Percentiles rank a stretch among this genome's conserved stretches.
Evolutionary conservation across 2,329 filamentous ascomycete genomes (phyloP).

Genomic region (Cercospora sojina): DNA sequence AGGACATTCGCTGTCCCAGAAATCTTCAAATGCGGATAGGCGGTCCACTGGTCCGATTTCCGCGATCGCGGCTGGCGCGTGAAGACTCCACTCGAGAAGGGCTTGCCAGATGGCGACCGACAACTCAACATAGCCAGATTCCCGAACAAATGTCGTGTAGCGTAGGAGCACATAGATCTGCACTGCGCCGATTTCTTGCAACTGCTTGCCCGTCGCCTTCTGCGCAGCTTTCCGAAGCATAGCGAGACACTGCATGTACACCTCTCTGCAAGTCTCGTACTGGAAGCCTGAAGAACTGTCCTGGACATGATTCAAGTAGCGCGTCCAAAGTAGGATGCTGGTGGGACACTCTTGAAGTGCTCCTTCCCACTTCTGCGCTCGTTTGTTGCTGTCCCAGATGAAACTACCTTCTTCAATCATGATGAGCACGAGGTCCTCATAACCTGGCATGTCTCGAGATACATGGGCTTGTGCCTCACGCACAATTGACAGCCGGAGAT

Average conservation of each 20-base stretch:
- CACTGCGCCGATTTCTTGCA: conserved; percentile 40
- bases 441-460: conserved; percentile 44
- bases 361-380: conserved; percentile 65
- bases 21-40: conserved; percentile 59
- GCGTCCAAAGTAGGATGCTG: conserved; percentile 68
- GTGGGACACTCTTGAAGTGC: conserved; percentile 56
- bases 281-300: conserved; percentile 65
- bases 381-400: conserved; percentile 66
- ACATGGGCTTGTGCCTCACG: conserved; percentile 70
- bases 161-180: conserved; percentile 72
- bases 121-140: conserved; percentile 75
- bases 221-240: background rate
- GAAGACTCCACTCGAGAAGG: conserved; percentile 69
- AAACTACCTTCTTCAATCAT: conserved; percentile 72
- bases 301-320: conserved; percentile 70
- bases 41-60: conserved; percentile 11
- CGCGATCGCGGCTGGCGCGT: conserved; percentile 47
- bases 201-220: conserved; percentile 7
- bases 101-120: conserved; percentile 82
- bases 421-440: conserved; percentile 63
- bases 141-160: conserved; percentile 69
- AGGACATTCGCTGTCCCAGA: conserved; percentile 83
- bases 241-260: conserved; percentile 59
- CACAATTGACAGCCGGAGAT: conserved; percentile 77
- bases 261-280: conserved; percentile 63